These are phyloP conservation scores for Aspergillus costaricaensis DNA, from an alignment of 2,329 filamentous ascomycete genomes.

Conservation along the genomic window DNA sequence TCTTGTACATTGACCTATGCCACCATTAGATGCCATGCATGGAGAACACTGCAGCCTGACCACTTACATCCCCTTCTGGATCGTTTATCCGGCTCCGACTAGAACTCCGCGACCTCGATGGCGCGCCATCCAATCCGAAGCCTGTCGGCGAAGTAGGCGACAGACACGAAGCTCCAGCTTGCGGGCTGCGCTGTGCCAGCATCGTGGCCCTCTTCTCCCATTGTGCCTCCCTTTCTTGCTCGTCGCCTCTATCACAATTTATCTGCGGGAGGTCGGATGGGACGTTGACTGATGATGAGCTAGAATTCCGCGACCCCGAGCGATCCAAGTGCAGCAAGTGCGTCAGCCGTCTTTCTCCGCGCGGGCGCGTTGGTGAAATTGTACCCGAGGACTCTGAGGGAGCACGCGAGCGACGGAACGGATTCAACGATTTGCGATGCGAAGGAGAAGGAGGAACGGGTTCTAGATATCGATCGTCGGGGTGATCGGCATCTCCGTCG, in stretches of 20 bases:
- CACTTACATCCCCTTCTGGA: conserved; percentile 40
- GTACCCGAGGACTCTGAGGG: conserved; percentile 26
- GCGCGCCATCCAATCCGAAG: conserved; percentile 11
- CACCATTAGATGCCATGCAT: conserved; percentile 4
- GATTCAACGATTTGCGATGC: conserved; percentile 33
- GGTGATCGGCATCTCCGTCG: conserved; percentile 43
- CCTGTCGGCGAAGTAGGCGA: conserved; percentile 21
- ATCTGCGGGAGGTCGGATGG: conserved; percentile 80
- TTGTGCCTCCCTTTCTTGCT: conserved; percentile 64
- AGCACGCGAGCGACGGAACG: conserved; percentile 36
- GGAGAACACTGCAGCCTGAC: neutral
- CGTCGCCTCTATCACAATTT: conserved; percentile 50
- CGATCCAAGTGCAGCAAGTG: conserved; percentile 38
- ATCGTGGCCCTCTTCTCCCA: conserved; percentile 97
- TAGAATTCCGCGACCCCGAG: conserved; percentile 29
- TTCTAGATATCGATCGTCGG: conserved; percentile 8
- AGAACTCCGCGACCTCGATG: conserved; percentile 33
- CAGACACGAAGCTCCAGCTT: conserved; percentile 43
- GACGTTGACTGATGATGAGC: conserved; percentile 63
- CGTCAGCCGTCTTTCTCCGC: conserved; percentile 36
- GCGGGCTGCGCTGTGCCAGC: conserved; percentile 64
- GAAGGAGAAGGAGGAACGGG: conserved; percentile 34
- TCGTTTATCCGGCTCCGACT: conserved; percentile 36
- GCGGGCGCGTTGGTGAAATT: conserved; percentile 28
- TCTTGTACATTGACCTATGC: conserved; percentile 72